Evolutionary conservation across 2,329 filamentous ascomycete species (phyloP), one percentile per base, ranked within the genome.

Genomic region (Pseudodiploospora longispora): DNA sequence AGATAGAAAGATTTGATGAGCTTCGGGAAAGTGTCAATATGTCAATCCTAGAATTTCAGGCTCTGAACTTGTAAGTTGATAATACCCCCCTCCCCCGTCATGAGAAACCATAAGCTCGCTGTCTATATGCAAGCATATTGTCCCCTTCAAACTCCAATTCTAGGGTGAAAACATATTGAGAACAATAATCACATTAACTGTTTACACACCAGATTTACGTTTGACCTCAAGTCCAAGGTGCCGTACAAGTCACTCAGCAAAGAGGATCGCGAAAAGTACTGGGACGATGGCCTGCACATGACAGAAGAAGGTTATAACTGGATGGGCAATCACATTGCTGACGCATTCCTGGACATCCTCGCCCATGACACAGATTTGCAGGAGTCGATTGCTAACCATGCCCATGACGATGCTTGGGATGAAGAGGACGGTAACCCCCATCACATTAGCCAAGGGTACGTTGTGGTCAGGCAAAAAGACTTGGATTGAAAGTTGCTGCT

Each of bases 201-300:
- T 19, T 19, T 19, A 19, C 19, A 19, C 19, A 19, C 19, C 19
- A 19, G 19, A 19, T 19, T 19, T 19, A 19, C 69, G 12, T 78
- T 78, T 51, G 78, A 85, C 54, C 68, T 84, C 19, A 58, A 71
- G 52, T 57, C 63, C 28, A 70, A 69, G 7, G 62, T 84, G 5
- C 77, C 79, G 1, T 82, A 73, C 52, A 68, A 70, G 50, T 55
- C 58, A 10, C 69, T 83, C 54, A 55, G 67, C 2, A 59, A 68
- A 6, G 55, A 64, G 1, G 69, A 76, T 45, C 66, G 69, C 27
- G 49, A 64, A 2, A 63, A 62, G 45, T 75, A 78, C 53, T 84
- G 79, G 77, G 70, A 79, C 50, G 80, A 85, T 60, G 70, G 69
- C 12, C 50, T 83, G 27, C 80, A 85, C 61, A 66, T 83, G 7